Percentiles rank a stretch among this genome's conserved stretches.
Evolutionary conservation across 2,329 filamentous ascomycete genomes (phyloP).

Genomic region (Phoma sp.): DNA sequence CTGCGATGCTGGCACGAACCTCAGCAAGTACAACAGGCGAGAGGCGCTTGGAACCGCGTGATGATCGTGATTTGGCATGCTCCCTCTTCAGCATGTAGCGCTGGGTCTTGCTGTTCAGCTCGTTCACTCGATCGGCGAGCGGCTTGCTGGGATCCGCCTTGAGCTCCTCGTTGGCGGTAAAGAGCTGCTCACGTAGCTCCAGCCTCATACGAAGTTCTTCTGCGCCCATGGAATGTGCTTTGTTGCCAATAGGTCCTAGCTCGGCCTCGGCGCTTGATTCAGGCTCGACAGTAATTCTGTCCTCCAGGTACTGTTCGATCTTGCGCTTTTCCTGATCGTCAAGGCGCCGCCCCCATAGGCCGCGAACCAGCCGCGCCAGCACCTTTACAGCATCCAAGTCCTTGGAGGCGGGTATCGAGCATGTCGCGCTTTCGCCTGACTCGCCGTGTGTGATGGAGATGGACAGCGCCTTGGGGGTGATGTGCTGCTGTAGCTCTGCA

Average conservation of each 20-base stretch:
- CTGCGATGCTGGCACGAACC: slow-evolving; percentile 58
- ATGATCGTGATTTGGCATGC: slow-evolving; percentile 21
- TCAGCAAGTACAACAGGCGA: slow-evolving; percentile 48
- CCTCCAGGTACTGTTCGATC: slow-evolving; percentile 29
- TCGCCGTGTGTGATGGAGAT: slow-evolving; percentile 32
- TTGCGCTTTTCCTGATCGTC: slow-evolving; percentile 31
- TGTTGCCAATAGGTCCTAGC: slow-evolving; percentile 12
- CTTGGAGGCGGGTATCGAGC: slow-evolving; percentile 27
- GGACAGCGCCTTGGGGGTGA: slow-evolving; percentile 24
- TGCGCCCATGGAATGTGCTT: slow-evolving; percentile 11
- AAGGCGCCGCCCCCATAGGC: slow-evolving; percentile 31
- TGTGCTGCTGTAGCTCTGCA: slow-evolving; percentile 13
- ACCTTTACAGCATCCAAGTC: slow-evolving; percentile 28
- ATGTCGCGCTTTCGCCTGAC: slow-evolving; percentile 35
- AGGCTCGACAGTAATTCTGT: slow-evolving; percentile 13
- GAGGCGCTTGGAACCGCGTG: slow-evolving; percentile 21
- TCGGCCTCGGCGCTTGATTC: background rate
- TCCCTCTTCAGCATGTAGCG: slow-evolving; percentile 24
- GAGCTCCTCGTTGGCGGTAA: slow-evolving; percentile 18
- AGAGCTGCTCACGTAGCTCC: slow-evolving; percentile 12
- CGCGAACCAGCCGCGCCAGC: slow-evolving; percentile 34
- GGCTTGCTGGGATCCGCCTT: slow-evolving; percentile 18
- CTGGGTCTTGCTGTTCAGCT: slow-evolving; percentile 22
- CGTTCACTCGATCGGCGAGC: slow-evolving; percentile 21
- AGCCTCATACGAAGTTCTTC: slow-evolving; percentile 11